phyloP scores from a whole-genome alignment of 257 asterid genomes.

The Solanum corneliomulleri region DNA sequence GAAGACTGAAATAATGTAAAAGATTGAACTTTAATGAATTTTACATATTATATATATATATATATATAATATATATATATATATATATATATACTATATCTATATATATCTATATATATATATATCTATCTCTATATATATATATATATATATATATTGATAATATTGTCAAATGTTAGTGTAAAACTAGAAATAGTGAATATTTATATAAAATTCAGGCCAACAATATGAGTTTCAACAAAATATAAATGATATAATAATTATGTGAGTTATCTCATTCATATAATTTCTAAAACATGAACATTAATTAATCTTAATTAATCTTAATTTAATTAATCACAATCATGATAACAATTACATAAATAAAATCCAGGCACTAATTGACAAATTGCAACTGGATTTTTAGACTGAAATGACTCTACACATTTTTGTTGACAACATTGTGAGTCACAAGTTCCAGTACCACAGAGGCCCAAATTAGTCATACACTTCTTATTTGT shows the following conservation, averaged over 20 bases:
- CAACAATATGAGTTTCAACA: neutral
- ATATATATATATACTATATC: too few species aligned
- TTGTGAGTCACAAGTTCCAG: neutral
- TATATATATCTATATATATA: too few species aligned
- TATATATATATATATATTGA: too few species aligned
- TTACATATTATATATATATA: neutral
- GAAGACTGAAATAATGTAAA: neutral
- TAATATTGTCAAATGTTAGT: neutral
- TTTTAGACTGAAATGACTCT: neutral
- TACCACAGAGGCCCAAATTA: neutral
- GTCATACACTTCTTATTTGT: neutral
- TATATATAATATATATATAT: too few species aligned
- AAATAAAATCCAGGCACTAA: neutral
- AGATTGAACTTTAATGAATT: neutral
- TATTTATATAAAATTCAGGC: neutral
- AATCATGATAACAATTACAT: neutral
- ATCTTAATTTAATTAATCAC: neutral
- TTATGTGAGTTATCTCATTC: neutral
- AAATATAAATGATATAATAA: neutral
- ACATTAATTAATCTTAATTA: too few species aligned
- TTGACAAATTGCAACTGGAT: neutral
- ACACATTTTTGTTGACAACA: neutral
- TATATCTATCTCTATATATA: too few species aligned
- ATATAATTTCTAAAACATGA: neutral
- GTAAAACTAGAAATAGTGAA: neutral